Base-by-base conservation (phyloP, 2,329 filamentous ascomycete species). In the Xylaria sp. region DNA sequence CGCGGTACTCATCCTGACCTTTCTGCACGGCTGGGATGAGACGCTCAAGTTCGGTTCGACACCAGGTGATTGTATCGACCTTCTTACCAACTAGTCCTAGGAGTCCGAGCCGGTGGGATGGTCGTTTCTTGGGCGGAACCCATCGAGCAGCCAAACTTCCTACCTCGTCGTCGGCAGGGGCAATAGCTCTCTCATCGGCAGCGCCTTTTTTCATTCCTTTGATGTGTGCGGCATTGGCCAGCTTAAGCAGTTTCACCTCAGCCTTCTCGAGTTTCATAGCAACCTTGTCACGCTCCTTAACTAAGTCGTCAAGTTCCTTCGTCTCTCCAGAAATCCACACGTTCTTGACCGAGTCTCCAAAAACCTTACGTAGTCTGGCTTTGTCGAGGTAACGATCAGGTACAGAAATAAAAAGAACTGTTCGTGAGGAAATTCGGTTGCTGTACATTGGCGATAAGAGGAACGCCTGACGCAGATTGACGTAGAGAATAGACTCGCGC, bases 1-100 rank as follows among this genome's bases (percentile, higher is more conserved):
- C 81, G 56, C 85, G 86, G 76, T 95, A 92, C 55, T 86, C 84
- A 45, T 83, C 85, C 77, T 96, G 92, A 27, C 88, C 85, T 47
- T 86, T 83, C 56, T 91, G 86, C 33, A 93, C 90, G 67, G 92
- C 85, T 0, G 92, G 90, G 59, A 91, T 90, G 50, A 96, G 86
- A 55, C 89, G 89, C 70, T 90, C 87, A 59, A 97, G 87, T 78
- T 96, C 91, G 1, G 85, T 83, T 58, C 96, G 91, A 69, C 89
- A 92, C 91, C 92, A 97, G 69, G 95, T 89, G 78, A 99, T 97
- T 0, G 94, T 96, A 80, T 99, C 96, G 17, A 97, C 94, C 78
- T 97, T 96, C 76, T 93, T 90, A 72, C 94, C 92, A 71, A 94
- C 86, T 53, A 92, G 84, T 17, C 86, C 87, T 25, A 96, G 78